Conservation (phyloP, 2,329 filamentous ascomycete genomes). For the Fusarium sulawesiense region DNA sequence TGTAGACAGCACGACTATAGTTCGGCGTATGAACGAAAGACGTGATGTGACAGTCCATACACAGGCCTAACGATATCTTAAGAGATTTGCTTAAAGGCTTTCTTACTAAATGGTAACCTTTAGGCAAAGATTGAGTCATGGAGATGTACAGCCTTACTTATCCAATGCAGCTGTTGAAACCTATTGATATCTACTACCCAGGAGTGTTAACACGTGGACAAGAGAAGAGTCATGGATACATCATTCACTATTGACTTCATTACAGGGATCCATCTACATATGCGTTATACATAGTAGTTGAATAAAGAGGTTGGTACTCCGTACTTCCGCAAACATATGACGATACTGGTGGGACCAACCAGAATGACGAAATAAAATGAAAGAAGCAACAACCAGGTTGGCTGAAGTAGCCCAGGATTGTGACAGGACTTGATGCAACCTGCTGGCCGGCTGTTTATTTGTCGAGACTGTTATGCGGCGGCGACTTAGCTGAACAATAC, state of each 20-base stretch:
- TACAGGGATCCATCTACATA: neutral
- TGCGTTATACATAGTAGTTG: neutral
- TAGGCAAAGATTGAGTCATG: neutral
- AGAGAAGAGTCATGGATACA: neutral
- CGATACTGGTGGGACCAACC: neutral
- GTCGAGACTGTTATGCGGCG: neutral
- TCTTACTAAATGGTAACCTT: neutral
- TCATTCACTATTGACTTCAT: neutral
- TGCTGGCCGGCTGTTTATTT: neutral
- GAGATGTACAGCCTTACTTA: too few relatives aligned
- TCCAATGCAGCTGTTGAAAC: too few relatives aligned
- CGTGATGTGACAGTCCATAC: neutral
- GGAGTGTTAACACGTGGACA: neutral
- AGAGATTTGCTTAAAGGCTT: neutral
- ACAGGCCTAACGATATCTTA: neutral
- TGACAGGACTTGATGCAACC: neutral
- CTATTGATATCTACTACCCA: neutral
- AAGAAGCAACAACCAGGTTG: neutral
- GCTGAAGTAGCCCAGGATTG: slow-evolving; percentile 22
- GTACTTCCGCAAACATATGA: slow-evolving; percentile 9
- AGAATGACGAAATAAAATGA: neutral
- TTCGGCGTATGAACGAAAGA: neutral
- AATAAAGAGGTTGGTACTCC: slow-evolving; percentile 1
- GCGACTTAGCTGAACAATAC: neutral
- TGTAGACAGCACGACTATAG: neutral